phyloP scores from a whole-genome alignment of 208 protist species.

The Leptomonas seymouri region DNA sequence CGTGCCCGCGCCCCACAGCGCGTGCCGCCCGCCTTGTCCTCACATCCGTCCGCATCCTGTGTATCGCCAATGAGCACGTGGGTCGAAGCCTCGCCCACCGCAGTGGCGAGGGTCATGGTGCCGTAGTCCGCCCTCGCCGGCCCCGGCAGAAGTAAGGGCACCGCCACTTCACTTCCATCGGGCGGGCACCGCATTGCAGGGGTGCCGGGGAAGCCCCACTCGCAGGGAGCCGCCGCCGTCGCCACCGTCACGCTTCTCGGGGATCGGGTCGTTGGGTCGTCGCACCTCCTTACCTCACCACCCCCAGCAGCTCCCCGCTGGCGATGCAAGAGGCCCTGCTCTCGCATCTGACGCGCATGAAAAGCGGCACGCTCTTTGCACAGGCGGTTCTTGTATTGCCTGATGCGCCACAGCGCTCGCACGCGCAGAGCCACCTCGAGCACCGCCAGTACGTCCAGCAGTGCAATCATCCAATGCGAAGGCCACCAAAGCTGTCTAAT shows the following conservation, averaged over 20 bases:
- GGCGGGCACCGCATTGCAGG: not conserved
- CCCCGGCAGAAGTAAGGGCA: not conserved
- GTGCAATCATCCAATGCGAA: conserved; percentile 19
- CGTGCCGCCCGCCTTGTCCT: not conserved
- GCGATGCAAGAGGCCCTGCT: not conserved
- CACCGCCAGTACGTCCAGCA: conserved; percentile 34
- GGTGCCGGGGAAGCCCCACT: conserved; percentile 22
- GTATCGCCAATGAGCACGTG: too few species aligned
- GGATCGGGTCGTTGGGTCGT: not conserved
- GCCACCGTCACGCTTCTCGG: not conserved
- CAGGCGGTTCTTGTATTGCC: conserved; percentile 14
- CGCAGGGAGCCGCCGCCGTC: conserved; percentile 5
- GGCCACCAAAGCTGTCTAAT: conserved; percentile 6
- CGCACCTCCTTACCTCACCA: not conserved
- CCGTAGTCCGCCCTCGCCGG: conserved; percentile 4
- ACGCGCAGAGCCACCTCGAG: conserved; percentile 37
- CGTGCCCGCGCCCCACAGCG: not conserved
- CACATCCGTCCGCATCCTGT: too few species aligned
- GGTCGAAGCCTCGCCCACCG: not conserved
- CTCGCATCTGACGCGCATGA: conserved; percentile 4
- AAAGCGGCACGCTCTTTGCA: conserved; percentile 9
- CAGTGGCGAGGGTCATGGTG: conserved; percentile 2
- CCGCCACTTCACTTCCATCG: not conserved
- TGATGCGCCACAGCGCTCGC: conserved; percentile 43
- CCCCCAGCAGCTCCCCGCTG: not conserved